Evolutionary conservation across 192 early-diverging fungal genomes (phyloP).

Genomic region (Rhizophagus clarus): DNA sequence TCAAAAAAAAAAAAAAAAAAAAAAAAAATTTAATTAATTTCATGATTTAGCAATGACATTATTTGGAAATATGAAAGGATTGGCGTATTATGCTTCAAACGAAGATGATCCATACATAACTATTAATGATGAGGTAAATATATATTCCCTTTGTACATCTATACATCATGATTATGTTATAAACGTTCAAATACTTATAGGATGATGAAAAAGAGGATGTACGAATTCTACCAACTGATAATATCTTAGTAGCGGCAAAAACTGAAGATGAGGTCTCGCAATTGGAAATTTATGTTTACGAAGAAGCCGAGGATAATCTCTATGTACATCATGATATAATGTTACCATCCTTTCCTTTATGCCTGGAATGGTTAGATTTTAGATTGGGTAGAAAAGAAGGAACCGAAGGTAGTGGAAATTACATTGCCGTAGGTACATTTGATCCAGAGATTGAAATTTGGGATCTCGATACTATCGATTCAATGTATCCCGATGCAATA

Average conservation of each 20-base stretch:
- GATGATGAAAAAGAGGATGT: conserved; percentile 85
- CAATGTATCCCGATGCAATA: conserved; percentile 88
- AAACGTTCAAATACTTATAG: conserved; percentile 19
- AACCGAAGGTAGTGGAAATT: conserved; percentile 71
- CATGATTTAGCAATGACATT: conserved; percentile 57
- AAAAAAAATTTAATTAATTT: background rate
- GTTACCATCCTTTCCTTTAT: conserved; percentile 94
- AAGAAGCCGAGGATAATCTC: conserved; percentile 86
- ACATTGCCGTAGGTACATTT: conserved; percentile 96
- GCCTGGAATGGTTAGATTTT: conserved; percentile 95
- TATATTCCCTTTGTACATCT: no score
- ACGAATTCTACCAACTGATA: conserved; percentile 77
- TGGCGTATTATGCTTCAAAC: conserved; percentile 82
- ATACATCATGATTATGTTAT: no score
- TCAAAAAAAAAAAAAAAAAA: no score
- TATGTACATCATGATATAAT: conserved; percentile 99
- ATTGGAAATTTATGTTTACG: conserved; percentile 92
- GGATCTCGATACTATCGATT: conserved; percentile 92
- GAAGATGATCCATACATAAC: conserved; percentile 88
- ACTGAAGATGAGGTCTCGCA: conserved; percentile 98
- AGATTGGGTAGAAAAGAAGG: conserved; percentile 69
- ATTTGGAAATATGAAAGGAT: conserved; percentile 85
- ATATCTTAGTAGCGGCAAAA: conserved; percentile 87
- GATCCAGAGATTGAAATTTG: conserved; percentile 99
- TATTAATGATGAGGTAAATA: conserved; percentile 57